Evolutionary conservation across 495 filamentous ascomycete species (phyloP).

Genomic region (Aspergillus sclerotioniger): DNA sequence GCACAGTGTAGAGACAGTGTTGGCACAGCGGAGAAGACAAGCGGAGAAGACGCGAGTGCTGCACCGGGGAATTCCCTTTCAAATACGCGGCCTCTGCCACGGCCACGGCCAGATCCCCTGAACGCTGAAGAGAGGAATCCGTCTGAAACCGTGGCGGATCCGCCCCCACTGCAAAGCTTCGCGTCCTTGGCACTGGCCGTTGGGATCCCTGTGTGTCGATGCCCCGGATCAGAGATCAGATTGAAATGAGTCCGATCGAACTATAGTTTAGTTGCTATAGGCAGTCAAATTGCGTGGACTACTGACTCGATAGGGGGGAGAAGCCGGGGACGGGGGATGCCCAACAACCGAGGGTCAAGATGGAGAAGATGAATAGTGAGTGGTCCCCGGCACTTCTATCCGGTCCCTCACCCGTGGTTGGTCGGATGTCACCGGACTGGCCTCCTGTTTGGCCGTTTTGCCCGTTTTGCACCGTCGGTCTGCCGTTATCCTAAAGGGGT

Average conservation of each 20-base stretch:
- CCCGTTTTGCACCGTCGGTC: neutral
- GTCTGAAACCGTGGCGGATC: slow-evolving; percentile 1
- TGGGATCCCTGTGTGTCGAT: neutral
- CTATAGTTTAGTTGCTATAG: too few relatives aligned
- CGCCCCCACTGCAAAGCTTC: slow-evolving; percentile 5
- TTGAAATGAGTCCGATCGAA: neutral
- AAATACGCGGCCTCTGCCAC: neutral
- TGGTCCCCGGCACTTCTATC: too few relatives aligned
- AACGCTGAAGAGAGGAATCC: neutral
- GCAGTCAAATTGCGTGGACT: too few relatives aligned
- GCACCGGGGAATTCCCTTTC: neutral
- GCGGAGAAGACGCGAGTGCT: neutral
- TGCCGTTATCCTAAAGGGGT: too few relatives aligned
- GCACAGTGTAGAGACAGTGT: too few relatives aligned
- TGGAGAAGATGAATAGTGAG: too few relatives aligned
- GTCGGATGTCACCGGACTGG: too few relatives aligned
- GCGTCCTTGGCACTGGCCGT: neutral
- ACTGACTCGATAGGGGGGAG: too few relatives aligned
- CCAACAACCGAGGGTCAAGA: neutral
- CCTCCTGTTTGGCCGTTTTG: neutral
- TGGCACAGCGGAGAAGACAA: neutral
- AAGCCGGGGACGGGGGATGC: neutral
- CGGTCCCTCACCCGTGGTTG: too few relatives aligned
- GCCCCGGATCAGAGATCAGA: neutral
- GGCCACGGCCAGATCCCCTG: neutral